phyloP scores from a whole-genome alignment of 2,329 filamentous ascomycete species.

The Neopestalotiopsis clavispora region DNA sequence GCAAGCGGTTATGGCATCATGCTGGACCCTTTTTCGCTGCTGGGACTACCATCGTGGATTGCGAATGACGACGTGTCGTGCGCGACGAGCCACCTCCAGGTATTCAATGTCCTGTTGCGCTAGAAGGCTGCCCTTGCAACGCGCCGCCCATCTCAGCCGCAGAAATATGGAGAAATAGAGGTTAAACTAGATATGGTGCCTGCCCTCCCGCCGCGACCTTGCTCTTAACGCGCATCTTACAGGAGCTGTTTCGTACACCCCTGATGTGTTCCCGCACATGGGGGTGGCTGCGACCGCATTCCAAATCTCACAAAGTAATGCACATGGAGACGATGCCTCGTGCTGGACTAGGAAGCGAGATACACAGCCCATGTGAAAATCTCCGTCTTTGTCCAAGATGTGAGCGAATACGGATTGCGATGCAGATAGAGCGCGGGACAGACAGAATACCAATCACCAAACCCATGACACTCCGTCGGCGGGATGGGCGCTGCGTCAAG shows the following conservation, averaged over 20 bases:
- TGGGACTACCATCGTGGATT: background rate
- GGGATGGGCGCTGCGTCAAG: background rate
- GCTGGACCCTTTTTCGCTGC: background rate
- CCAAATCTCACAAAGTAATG: constrained; percentile 5
- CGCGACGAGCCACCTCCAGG: constrained; percentile 6
- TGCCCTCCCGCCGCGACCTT: constrained; percentile 15
- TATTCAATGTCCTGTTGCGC: background rate
- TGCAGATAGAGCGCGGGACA: background rate
- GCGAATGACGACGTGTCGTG: constrained; percentile 6
- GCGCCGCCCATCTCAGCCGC: constrained; percentile 11
- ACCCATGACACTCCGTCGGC: background rate
- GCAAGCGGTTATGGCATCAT: background rate
- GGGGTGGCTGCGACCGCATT: background rate
- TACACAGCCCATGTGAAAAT: constrained; percentile 19
- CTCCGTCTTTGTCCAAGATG: constrained; percentile 13
- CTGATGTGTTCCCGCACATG: constrained; percentile 2
- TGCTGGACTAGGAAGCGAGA: background rate
- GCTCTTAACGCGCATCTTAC: constrained; percentile 19
- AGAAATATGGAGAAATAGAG: background rate
- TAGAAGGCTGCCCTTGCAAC: background rate
- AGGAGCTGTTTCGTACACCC: constrained; percentile 17
- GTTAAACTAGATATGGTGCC: background rate
- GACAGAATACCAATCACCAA: background rate
- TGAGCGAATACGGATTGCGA: background rate
- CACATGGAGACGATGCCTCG: background rate